These are phyloP conservation scores for Kodamaea suecica DNA, from an alignment of 1,139 yeast genomes.

Conservation along the genomic window DNA sequence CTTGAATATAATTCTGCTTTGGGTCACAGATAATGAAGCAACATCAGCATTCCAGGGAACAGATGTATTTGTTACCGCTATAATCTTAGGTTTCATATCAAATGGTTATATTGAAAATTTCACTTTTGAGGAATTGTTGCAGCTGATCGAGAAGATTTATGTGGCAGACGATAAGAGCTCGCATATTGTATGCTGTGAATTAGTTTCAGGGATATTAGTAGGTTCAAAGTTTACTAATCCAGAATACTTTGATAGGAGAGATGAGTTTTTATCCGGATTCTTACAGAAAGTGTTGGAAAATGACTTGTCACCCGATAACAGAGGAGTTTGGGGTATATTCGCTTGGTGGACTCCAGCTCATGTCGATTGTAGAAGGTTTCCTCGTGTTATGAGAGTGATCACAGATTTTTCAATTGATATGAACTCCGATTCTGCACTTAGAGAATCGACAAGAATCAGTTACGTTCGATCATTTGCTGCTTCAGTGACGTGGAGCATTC, in stretches of 20 bases:
- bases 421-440: slow-evolving; percentile 61
- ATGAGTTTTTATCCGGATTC: slow-evolving; percentile 43
- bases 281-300: slow-evolving; percentile 47
- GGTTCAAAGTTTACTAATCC: slow-evolving; percentile 41
- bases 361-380: slow-evolving; percentile 65
- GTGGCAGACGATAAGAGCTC: slow-evolving; percentile 61
- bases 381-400: slow-evolving; percentile 48
- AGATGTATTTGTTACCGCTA: slow-evolving; percentile 52
- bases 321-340: slow-evolving; percentile 73
- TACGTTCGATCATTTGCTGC: slow-evolving; percentile 56
- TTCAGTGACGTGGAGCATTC: slow-evolving; percentile 57
- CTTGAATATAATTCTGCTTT: slow-evolving; percentile 45
- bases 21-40: slow-evolving; percentile 65
- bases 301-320: slow-evolving; percentile 74
- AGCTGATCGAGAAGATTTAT: slow-evolving; percentile 49
- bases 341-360: slow-evolving; percentile 72
- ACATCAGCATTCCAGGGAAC: slow-evolving; percentile 59
- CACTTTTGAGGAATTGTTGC: slow-evolving; percentile 46
- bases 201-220: slow-evolving; percentile 55
- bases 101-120: slow-evolving; percentile 36
- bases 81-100: slow-evolving; percentile 44
- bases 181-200: slow-evolving; percentile 61
- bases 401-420: slow-evolving; percentile 48
- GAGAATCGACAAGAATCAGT: slow-evolving; percentile 61
- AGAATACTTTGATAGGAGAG: slow-evolving; percentile 34